phyloP scores from a whole-genome alignment of 1,139 yeast species.

The Hanseniaspora gamundiae region DNA sequence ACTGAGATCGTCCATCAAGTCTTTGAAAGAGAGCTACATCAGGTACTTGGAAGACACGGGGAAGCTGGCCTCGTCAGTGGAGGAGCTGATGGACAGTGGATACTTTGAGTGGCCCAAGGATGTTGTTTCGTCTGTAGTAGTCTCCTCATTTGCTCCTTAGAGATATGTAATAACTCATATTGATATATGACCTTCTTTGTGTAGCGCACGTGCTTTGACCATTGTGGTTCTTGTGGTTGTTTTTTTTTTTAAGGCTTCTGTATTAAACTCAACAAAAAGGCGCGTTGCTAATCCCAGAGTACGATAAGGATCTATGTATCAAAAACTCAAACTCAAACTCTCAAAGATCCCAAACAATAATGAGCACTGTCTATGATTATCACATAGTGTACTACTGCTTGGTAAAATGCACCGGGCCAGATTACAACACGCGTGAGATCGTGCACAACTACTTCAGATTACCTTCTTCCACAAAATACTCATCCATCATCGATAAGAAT shows the following conservation, averaged over 20 bases:
- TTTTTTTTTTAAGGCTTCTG: too few relatives aligned
- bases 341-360: not conserved
- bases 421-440: not conserved
- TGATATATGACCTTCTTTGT: not conserved
- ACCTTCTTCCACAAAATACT: not conserved
- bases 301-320: too few relatives aligned
- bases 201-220: not conserved
- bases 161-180: not conserved
- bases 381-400: not conserved
- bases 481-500: not conserved
- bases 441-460: not conserved
- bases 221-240: too few relatives aligned
- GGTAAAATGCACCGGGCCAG: not conserved
- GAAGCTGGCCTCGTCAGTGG: constrained; percentile 23
- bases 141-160: constrained; percentile 11
- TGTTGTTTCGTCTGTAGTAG: constrained; percentile 11
- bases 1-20: constrained; percentile 27
- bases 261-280: too few relatives aligned
- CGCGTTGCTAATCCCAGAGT: not conserved
- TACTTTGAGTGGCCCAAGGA: constrained; percentile 13
- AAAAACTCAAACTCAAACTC: not conserved
- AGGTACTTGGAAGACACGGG: constrained; percentile 26
- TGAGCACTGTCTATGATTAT: not conserved
- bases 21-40: constrained; percentile 30
- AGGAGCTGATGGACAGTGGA: constrained; percentile 25